Evolutionary conservation across 1,284 basidiomycete genomes (phyloP), one percentile per base, ranked within the genome.

Genomic region (Agroathelia rolfsii): DNA sequence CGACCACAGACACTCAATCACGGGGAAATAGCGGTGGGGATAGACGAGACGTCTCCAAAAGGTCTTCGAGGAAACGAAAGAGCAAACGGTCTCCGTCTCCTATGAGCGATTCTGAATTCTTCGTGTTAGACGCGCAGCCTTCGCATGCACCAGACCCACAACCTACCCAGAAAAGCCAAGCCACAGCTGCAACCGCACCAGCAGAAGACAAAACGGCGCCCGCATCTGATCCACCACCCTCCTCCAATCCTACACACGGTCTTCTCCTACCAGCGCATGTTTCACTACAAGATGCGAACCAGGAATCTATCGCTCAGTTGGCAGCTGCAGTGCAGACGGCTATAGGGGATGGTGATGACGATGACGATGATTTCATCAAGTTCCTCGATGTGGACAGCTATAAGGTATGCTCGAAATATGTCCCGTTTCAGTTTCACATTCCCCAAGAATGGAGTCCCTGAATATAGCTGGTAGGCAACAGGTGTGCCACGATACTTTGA

Each of bases 341-440:
- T n/a, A n/a, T n/a, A n/a, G n/a, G n/a, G n/a, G n/a, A n/a, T n/a
- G n/a, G n/a, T n/a, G n/a, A n/a, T n/a, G 62, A 62, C 9, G 62
- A 63, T 3, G 71, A 74, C 7, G 61, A 62, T 20, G 67, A 69
- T 41, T 79, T 70, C 43, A 83, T 85, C 40, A 72, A 84, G 35
- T 82, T 79, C 47, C 57, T 85, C 23, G 79, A 83, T 44, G 78
- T 75, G 39, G 78, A 79, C 37, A 72, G 75, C 44, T 57, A 62
- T 15, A 69, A 65, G 56, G 79, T 79, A 37, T 20, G 63, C 45
- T 9, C 13, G 8, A 11, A 19, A 8, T 14, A 20, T 23, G 11
- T 3, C 32, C 23, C 11, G 20, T 50, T 50, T 11, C 17, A 9
- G 6, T 28, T 31, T 35, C 26, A 20, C 3, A 27, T 24, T 24